These are phyloP conservation scores for Aspergillus piperis DNA, from an alignment of 2,329 filamentous ascomycete genomes.

Conservation along the genomic window DNA sequence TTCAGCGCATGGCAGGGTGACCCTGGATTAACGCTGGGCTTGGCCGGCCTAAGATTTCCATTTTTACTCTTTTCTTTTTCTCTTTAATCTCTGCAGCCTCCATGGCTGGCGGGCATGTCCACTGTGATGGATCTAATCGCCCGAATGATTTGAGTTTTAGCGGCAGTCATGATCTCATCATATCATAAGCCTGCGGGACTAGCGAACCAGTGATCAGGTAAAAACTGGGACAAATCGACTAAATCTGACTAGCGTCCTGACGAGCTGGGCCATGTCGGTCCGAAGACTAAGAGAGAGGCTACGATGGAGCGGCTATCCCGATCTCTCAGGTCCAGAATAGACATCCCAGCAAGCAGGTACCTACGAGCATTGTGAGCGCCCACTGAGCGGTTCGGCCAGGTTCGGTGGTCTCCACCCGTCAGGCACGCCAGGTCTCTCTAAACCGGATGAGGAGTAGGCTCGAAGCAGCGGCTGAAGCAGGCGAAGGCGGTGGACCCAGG, in stretches of 20 bases:
- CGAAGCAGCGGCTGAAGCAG: conserved; percentile 1
- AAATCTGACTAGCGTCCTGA: neutral
- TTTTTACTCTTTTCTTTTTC: conserved; percentile 4
- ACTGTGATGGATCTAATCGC: conserved; percentile 10
- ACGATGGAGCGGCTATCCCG: neutral
- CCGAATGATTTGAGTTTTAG: conserved; percentile 20
- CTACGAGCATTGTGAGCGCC: conserved; percentile 1
- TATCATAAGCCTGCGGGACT: conserved; percentile 7
- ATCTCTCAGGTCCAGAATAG: neutral
- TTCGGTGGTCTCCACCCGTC: conserved; percentile 5
- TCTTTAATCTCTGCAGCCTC: conserved; percentile 6
- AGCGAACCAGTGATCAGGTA: neutral
- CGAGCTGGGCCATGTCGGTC: neutral
- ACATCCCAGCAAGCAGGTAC: neutral
- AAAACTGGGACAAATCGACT: neutral
- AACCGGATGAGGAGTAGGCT: conserved; percentile 1
- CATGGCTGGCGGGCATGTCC: neutral
- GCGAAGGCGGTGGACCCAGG: neutral
- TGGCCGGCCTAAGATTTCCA: neutral
- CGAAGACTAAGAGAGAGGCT: neutral
- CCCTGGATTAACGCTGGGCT: conserved; percentile 8
- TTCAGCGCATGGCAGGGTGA: conserved; percentile 20
- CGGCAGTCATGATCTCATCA: conserved; percentile 18
- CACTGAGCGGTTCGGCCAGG: neutral
- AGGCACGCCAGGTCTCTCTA: conserved; percentile 3